Evolutionary conservation across 1,139 yeast genomes (phyloP), one percentile per base, ranked within the genome.

Genomic region (Kazachstania sp.): DNA sequence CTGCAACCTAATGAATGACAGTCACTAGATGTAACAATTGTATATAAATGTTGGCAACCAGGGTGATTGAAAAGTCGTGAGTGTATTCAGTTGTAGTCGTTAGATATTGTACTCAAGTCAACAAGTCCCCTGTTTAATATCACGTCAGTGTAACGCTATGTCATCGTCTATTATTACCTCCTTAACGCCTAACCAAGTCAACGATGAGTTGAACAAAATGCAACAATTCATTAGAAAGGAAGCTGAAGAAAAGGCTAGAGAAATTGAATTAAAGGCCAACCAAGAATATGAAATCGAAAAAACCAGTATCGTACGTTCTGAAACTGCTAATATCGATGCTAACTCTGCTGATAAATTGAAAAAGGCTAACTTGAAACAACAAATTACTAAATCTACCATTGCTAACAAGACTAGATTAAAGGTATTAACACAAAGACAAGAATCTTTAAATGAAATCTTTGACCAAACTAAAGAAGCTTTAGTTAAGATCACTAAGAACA

Each of bases 221-320:
- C 95, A 92, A 68, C 92, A 95, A 67, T 94, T 92, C 81, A 94
- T 94, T 76, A 86, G 84, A 73, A 90, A 90, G 78, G 99, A 94
- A 73, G 98, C 98, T 36, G 95, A 90, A 63, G 99, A 94, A 70
- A 94, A 94, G 74, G 97, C 98, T 55, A 86, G 86, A 70, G 99
- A 94, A 70, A 88, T 94, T 64, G 32, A 39, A 67, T 76, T 92
- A 64, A 94, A 92, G 75, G 96, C 97, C 39, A 95, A 94, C 66
- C 98, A 94, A 70, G 99, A 94, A 71, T 94, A 92, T 67, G 97
- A 94, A 70, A 88, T 92, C 63, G 98, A 92, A 69, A 94, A 92
- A 74, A 94, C 97, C 20, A 81, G 87, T 47, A 81, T 92, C 61
- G 97, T 94, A 46, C 84, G 97, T 62, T 77, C 88, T n/a, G 98